A percentile compares a stretch with the other conserved stretches of the same genome.
phyloP scores from a whole-genome alignment of 768 basidiomycete genomes.

The Roridomyces roridus region DNA sequence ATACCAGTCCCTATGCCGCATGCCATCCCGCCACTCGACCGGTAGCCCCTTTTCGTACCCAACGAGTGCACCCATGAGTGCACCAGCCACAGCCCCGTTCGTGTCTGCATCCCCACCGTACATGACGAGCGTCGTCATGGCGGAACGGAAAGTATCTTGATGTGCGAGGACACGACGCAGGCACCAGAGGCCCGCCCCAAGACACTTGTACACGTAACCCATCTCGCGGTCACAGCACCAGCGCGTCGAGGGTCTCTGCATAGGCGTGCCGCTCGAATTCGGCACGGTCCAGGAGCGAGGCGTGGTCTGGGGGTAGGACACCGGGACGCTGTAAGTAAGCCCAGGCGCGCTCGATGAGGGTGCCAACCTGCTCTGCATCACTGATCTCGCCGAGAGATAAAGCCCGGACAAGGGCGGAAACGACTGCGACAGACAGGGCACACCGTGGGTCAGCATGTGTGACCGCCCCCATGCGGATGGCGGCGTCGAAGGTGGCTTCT shows the following conservation, averaged over 20 bases:
- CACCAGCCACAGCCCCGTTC: conserved; percentile 29
- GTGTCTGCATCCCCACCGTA: conserved; percentile 29
- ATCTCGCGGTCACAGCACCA: conserved; percentile 23
- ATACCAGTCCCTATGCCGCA: conserved; percentile 26
- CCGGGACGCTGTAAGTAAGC: conserved; percentile 8
- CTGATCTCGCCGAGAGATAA: conserved; percentile 22
- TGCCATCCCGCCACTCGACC: conserved; percentile 29
- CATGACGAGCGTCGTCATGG: conserved; percentile 28
- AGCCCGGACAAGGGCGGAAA: conserved; percentile 26
- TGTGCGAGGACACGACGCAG: conserved; percentile 22
- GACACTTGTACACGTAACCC: conserved; percentile 32
- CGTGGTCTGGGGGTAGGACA: conserved; percentile 1
- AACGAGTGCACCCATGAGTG: conserved; percentile 27
- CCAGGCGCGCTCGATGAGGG: conserved; percentile 27
- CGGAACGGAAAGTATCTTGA: conserved; percentile 26
- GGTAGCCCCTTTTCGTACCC: conserved; percentile 26
- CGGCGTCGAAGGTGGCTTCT: conserved; percentile 25
- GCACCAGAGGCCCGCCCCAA: conserved; percentile 28
- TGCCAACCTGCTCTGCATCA: conserved; percentile 13
- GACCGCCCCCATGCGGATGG: conserved; percentile 27
- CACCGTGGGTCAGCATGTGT: conserved; percentile 31
- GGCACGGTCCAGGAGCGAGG: conserved; percentile 16
- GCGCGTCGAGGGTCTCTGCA: conserved; percentile 20
- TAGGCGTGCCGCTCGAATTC: conserved; percentile 26
- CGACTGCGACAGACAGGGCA: conserved; percentile 28